phyloP scores from a whole-genome alignment of 1,139 yeast species.

The Blastobotrys serpentis region DNA sequence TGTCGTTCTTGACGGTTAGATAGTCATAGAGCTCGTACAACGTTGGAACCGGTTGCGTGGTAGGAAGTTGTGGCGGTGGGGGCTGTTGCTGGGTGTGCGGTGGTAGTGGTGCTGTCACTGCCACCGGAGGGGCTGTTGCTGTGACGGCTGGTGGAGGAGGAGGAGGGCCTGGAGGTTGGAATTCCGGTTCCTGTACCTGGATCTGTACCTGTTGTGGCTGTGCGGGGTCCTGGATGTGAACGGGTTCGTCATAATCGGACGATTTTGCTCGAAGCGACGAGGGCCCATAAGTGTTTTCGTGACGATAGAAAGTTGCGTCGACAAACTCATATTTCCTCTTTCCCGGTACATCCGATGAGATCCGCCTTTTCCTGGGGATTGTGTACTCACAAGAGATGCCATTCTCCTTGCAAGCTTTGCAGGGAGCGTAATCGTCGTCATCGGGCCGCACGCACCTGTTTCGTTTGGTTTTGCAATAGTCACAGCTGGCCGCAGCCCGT shows the following conservation, averaged over 20 bases:
- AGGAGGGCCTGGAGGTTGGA: background rate
- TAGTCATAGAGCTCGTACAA: background rate
- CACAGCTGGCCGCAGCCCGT: constrained; percentile 20
- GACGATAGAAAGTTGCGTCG: constrained; percentile 16
- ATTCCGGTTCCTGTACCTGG: background rate
- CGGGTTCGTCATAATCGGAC: background rate
- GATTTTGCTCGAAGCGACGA: constrained; percentile 2
- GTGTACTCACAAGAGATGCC: constrained; percentile 18
- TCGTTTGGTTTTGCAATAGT: constrained; percentile 19
- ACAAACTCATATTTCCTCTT: constrained; percentile 19
- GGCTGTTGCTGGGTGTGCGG: background rate
- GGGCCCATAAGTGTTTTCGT: background rate
- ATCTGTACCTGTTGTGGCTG: background rate
- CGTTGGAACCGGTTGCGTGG: background rate
- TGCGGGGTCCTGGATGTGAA: background rate
- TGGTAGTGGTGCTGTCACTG: too few species aligned
- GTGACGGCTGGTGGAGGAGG: background rate
- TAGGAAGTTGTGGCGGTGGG: too few species aligned
- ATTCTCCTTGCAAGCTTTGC: constrained; percentile 15
- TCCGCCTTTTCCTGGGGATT: constrained; percentile 19
- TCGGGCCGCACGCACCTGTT: constrained; percentile 17
- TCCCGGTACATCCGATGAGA: constrained; percentile 18
- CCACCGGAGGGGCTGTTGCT: too few species aligned
- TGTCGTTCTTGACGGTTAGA: background rate
- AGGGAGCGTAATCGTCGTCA: constrained; percentile 13